These are phyloP conservation scores for Excoecaria agallocha DNA, from an alignment of 345 rosid species.

Conservation along the genomic window DNA sequence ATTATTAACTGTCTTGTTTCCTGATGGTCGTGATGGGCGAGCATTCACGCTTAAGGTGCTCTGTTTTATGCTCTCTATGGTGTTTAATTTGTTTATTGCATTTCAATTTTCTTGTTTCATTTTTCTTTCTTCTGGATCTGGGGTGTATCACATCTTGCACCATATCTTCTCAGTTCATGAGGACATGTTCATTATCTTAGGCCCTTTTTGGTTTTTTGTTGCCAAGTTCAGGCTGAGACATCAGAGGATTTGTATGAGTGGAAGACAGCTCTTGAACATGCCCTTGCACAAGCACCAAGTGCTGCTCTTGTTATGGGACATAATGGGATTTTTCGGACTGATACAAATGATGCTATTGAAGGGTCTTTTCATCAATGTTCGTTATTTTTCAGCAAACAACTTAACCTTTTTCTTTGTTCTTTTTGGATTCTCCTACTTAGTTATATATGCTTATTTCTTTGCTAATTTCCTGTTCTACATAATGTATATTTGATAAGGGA, in stretches of 20 bases:
- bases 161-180: background rate
- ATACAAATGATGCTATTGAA: slow-evolving; percentile 66
- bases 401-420: slow-evolving; percentile 11
- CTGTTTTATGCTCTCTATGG: slow-evolving; percentile 7
- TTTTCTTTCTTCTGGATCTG: background rate
- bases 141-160: background rate
- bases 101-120: slow-evolving; percentile 10
- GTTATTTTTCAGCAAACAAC: slow-evolving; percentile 28
- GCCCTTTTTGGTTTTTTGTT: slow-evolving; percentile 4
- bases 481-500: slow-evolving; percentile 49
- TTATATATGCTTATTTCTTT: slow-evolving; percentile 9
- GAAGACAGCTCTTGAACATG: slow-evolving; percentile 91
- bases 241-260: slow-evolving; percentile 89
- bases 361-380: slow-evolving; percentile 80
- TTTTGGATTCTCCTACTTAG: background rate
- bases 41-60: slow-evolving; percentile 97
- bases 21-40: slow-evolving; percentile 99
- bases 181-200: background rate
- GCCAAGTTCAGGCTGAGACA: slow-evolving; percentile 74
- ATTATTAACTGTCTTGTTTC: slow-evolving; percentile 87
- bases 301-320: slow-evolving; percentile 97
- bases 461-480: slow-evolving; percentile 16
- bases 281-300: slow-evolving; percentile 95
- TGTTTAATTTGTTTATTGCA: background rate
- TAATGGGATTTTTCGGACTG: slow-evolving; percentile 79